These are phyloP conservation scores for Xenoacremonium recifei DNA, from an alignment of 2,329 filamentous ascomycete species.

Conservation along the genomic window DNA sequence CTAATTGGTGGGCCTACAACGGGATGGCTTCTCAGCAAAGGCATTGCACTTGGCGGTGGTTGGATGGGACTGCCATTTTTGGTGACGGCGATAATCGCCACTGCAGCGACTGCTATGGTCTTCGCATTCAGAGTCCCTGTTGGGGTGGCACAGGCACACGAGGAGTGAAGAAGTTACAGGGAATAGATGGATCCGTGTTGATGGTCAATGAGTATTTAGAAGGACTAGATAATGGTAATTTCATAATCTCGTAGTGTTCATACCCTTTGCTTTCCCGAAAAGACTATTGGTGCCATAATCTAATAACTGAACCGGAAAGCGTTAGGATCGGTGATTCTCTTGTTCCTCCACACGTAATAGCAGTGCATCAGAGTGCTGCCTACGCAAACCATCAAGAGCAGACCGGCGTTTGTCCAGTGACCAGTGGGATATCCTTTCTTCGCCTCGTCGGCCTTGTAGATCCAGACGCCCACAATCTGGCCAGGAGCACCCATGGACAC, in stretches of 20 bases:
- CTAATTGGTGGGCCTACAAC: slow-evolving; percentile 46
- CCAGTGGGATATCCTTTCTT: slow-evolving; percentile 63
- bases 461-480: slow-evolving; percentile 70
- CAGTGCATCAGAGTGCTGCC: slow-evolving; percentile 52
- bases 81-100: slow-evolving; percentile 32
- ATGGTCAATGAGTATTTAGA: too few species aligned
- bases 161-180: slow-evolving; percentile 1
- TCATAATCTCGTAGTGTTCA: too few species aligned
- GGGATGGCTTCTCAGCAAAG: slow-evolving; percentile 44
- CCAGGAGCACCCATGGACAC: slow-evolving; percentile 63
- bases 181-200: too few species aligned
- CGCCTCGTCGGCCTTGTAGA: slow-evolving; percentile 63
- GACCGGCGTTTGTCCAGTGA: slow-evolving; percentile 61
- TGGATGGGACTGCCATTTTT: slow-evolving; percentile 53
- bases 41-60: slow-evolving; percentile 43
- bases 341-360: slow-evolving; percentile 51
- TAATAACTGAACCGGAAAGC: too few species aligned
- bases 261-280: too few species aligned
- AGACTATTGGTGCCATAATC: too few species aligned
- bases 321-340: too few species aligned
- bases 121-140: slow-evolving; percentile 27
- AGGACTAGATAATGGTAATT: too few species aligned
- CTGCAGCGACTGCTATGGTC: slow-evolving; percentile 27
- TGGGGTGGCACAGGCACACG: slow-evolving; percentile 17
- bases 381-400: slow-evolving; percentile 55